These are phyloP conservation scores for Plantago ovata DNA, from an alignment of 257 asterid genomes.

Conservation along the genomic window DNA sequence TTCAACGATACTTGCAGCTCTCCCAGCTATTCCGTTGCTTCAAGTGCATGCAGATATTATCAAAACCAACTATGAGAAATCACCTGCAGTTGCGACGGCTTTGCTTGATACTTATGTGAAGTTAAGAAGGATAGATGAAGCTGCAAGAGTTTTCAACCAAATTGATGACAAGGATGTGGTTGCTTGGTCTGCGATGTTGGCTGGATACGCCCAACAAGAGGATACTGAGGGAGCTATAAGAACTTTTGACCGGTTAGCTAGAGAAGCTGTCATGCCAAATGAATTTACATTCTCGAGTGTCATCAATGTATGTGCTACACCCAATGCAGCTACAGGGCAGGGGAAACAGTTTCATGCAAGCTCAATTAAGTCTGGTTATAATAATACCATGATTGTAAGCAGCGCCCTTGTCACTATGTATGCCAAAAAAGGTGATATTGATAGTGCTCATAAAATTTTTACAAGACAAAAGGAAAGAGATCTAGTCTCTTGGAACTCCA, in stretches of 20 bases:
- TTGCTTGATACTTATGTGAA: slow-evolving; percentile 75
- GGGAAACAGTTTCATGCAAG: slow-evolving; percentile 86
- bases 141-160: slow-evolving; percentile 53
- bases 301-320: slow-evolving; percentile 70
- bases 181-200: slow-evolving; percentile 95
- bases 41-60: slow-evolving; percentile 75
- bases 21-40: slow-evolving; percentile 43
- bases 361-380: slow-evolving; percentile 56
- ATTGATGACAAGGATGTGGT: slow-evolving; percentile 77
- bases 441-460: slow-evolving; percentile 69
- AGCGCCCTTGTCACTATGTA: slow-evolving; percentile 92
- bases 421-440: slow-evolving; percentile 81
- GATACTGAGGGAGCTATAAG: slow-evolving; percentile 61
- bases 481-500: slow-evolving; percentile 86
- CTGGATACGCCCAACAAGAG: slow-evolving; percentile 70
- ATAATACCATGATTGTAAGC: slow-evolving; percentile 63
- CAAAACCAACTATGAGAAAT: slow-evolving; percentile 61
- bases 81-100: slow-evolving; percentile 79
- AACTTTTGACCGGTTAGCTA: slow-evolving; percentile 41
- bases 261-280: slow-evolving; percentile 67
- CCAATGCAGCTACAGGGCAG: slow-evolving; percentile 63
- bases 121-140: slow-evolving; percentile 41
- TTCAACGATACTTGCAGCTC: slow-evolving; percentile 64
- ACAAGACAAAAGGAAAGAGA: slow-evolving; percentile 71
- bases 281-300: slow-evolving; percentile 82